These are phyloP conservation scores for Sporothrix curviconia DNA, from an alignment of 2,329 filamentous ascomycete genomes.

Conservation along the genomic window DNA sequence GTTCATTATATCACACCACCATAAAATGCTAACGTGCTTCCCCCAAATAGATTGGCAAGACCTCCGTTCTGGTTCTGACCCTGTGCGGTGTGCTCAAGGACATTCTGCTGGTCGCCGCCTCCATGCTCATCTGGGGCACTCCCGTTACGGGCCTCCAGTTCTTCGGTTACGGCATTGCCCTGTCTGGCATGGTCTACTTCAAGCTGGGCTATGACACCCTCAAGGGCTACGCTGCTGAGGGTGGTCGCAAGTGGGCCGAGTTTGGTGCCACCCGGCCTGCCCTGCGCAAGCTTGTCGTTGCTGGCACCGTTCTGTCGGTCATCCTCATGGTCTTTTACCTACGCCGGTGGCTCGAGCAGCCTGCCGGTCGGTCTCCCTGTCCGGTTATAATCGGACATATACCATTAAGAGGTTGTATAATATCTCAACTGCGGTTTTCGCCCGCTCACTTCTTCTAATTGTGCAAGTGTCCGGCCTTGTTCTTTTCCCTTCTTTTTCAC, in stretches of 20 bases:
- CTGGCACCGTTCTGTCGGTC: constrained; percentile 54
- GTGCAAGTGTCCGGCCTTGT: constrained; percentile 1
- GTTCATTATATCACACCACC: no score
- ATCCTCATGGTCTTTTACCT: constrained; percentile 64
- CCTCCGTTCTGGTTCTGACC: constrained; percentile 77
- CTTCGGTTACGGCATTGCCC: constrained; percentile 76
- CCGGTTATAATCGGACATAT: constrained; percentile 10
- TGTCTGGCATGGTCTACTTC: constrained; percentile 75
- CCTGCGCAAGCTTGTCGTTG: constrained; percentile 69
- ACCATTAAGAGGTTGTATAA: background rate
- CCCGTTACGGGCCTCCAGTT: constrained; percentile 69
- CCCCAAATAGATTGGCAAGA: constrained; percentile 67
- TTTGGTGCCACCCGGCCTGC: constrained; percentile 72
- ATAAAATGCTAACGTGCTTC: no score
- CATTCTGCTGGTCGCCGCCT: constrained; percentile 71
- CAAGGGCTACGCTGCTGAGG: constrained; percentile 69
- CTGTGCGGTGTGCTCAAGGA: constrained; percentile 85
- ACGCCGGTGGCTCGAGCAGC: constrained; percentile 14
- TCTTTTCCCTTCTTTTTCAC: background rate
- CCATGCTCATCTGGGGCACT: constrained; percentile 76
- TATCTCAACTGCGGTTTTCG: no score
- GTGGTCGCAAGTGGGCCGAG: constrained; percentile 74
- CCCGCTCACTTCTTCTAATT: background rate
- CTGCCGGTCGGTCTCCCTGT: constrained; percentile 8
- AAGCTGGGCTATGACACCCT: constrained; percentile 79